Conservation (phyloP, 140 eudicot genomes). For the Erigeron philadelphicus region DNA sequence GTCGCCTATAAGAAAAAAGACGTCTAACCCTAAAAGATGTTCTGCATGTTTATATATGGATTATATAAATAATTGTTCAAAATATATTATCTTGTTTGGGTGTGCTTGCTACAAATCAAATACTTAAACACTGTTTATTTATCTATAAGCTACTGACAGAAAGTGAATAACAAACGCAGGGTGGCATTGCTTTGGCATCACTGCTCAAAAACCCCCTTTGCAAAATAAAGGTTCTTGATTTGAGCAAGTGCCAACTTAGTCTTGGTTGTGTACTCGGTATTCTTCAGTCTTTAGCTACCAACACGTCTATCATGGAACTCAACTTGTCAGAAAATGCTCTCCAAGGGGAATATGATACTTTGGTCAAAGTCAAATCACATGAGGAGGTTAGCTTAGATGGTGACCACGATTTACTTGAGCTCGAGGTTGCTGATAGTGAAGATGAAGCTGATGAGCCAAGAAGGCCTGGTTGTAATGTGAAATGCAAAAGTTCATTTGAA, state of each 20-base stretch:
- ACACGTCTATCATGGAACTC: conserved; percentile 57
- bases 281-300: conserved; percentile 51
- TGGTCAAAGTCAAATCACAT: conserved; percentile 26
- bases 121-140: background rate
- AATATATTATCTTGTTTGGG: background rate
- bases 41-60: background rate
- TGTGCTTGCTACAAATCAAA: background rate
- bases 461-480: background rate
- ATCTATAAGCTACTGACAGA: conserved; percentile 23
- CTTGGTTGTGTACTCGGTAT: conserved; percentile 40
- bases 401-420: background rate
- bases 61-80: background rate
- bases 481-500: background rate
- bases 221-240: conserved; percentile 42
- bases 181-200: conserved; percentile 51
- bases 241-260: conserved; percentile 66
- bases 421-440: conserved; percentile 13
- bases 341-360: conserved; percentile 25
- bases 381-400: conserved; percentile 25
- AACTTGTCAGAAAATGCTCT: conserved; percentile 60
- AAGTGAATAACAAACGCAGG: conserved; percentile 42
- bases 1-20: background rate
- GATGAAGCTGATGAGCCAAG: conserved; percentile 2
- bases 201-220: conserved; percentile 48
- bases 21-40: background rate